phyloP scores from a whole-genome alignment of 2,329 filamentous ascomycete genomes.

The Curvularia verruculosa region DNA sequence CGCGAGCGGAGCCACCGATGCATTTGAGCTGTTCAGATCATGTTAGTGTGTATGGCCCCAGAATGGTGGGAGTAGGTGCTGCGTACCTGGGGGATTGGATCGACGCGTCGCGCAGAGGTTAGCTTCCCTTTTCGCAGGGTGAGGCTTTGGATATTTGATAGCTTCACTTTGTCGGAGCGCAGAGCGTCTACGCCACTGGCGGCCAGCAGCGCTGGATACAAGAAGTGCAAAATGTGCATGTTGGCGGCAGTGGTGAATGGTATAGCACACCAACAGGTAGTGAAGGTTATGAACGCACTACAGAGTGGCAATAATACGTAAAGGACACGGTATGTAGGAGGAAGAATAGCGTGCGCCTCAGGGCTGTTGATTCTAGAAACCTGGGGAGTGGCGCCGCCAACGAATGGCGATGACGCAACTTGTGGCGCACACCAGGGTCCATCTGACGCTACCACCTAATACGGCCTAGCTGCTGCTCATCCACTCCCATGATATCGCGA shows the following conservation, averaged over 20 bases:
- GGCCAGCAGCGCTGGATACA: slow-evolving; percentile 43
- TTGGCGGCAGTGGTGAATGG: not conserved
- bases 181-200: slow-evolving; percentile 39
- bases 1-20: slow-evolving; percentile 65
- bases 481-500: slow-evolving; percentile 4
- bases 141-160: slow-evolving; percentile 74
- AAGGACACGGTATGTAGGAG: slow-evolving; percentile 35
- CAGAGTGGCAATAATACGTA: slow-evolving; percentile 28
- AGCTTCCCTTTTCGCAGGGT: slow-evolving; percentile 72
- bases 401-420: slow-evolving; percentile 14
- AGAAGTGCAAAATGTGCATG: slow-evolving; percentile 41
- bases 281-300: slow-evolving; percentile 2
- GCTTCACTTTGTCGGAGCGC: slow-evolving; percentile 58
- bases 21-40: slow-evolving; percentile 67
- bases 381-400: slow-evolving; percentile 7
- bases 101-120: slow-evolving; percentile 77
- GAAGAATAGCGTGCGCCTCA: slow-evolving; percentile 3
- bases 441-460: not conserved
- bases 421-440: not conserved
- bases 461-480: not conserved
- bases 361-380: slow-evolving; percentile 25
- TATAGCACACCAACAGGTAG: not conserved
- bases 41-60: slow-evolving; percentile 14
- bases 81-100: slow-evolving; percentile 67
- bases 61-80: not conserved